These are phyloP conservation scores for Gliomastix tumulicola DNA, from an alignment of 2,329 filamentous ascomycete species.

Conservation along the genomic window DNA sequence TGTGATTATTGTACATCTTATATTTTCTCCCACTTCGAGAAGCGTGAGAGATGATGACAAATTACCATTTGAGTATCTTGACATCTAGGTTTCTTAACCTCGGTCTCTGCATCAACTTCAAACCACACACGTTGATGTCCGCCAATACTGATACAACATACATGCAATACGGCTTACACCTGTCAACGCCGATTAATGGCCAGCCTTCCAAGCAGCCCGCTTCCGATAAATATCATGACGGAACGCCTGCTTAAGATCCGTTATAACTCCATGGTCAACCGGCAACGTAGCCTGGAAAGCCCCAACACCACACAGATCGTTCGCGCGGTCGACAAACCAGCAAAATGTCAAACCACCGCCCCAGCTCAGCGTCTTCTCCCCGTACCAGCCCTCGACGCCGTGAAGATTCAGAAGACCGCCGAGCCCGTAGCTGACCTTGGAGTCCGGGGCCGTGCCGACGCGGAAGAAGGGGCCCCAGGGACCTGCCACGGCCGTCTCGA, in stretches of 20 bases:
- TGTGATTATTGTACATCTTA: too few species aligned
- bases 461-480: slow-evolving; percentile 26
- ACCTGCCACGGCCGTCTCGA: slow-evolving; percentile 17
- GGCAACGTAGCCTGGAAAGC: slow-evolving; percentile 31
- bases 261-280: slow-evolving; percentile 11
- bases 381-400: slow-evolving; percentile 33
- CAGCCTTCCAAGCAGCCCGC: slow-evolving; percentile 5
- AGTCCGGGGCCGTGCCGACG: slow-evolving; percentile 19
- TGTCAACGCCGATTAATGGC: too few species aligned
- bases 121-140: too few species aligned
- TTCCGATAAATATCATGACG: slow-evolving; percentile 33
- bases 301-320: slow-evolving; percentile 32
- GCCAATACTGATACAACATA: too few species aligned
- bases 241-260: slow-evolving; percentile 31
- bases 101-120: too few species aligned
- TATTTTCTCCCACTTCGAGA: too few species aligned
- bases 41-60: too few species aligned
- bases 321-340: slow-evolving; percentile 43
- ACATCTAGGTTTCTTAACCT: too few species aligned
- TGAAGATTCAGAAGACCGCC: slow-evolving; percentile 31
- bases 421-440: slow-evolving; percentile 29
- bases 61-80: too few species aligned
- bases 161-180: too few species aligned
- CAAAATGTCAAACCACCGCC: slow-evolving; percentile 35
- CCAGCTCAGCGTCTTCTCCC: slow-evolving; percentile 34